Evolutionary conservation across 2,329 filamentous ascomycete species (phyloP).

Genomic region (Cercospora brassicicola): DNA sequence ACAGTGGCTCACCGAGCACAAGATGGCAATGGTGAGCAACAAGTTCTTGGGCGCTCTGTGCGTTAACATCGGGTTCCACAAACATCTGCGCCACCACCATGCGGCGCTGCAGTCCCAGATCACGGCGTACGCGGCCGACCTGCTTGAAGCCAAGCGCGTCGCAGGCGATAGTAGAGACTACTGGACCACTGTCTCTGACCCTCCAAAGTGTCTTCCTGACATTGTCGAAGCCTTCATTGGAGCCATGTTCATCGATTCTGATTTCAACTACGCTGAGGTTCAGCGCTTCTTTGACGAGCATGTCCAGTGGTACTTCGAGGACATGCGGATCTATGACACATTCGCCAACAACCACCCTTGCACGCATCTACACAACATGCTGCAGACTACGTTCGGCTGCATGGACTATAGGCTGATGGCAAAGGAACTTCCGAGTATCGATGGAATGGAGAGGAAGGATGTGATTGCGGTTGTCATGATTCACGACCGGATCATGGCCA

Average conservation of each 20-base stretch:
- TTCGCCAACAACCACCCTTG: constrained; percentile 81
- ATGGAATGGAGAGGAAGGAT: constrained; percentile 44
- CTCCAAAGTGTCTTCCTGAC: constrained; percentile 79
- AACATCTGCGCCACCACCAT: constrained; percentile 61
- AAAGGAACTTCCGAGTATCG: constrained; percentile 52
- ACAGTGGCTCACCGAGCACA: constrained; percentile 97
- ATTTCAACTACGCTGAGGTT: constrained; percentile 73
- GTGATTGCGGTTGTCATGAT: constrained; percentile 74
- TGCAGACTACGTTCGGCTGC: constrained; percentile 68
- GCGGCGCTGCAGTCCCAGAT: constrained; percentile 55
- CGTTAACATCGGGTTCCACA: constrained; percentile 75
- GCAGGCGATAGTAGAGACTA: constrained; percentile 61
- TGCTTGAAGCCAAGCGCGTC: constrained; percentile 55
- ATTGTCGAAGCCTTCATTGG: constrained; percentile 86
- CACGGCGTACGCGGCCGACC: constrained; percentile 57
- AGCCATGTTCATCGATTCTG: constrained; percentile 85
- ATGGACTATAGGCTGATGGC: constrained; percentile 58
- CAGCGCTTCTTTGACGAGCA: constrained; percentile 74
- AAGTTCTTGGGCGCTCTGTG: constrained; percentile 84
- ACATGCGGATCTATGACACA: constrained; percentile 84
- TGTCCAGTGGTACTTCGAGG: constrained; percentile 74
- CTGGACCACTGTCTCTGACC: constrained; percentile 64
- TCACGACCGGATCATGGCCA: constrained; percentile 68
- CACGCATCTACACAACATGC: constrained; percentile 66
- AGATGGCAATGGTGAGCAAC: constrained; percentile 99